Evolutionary conservation across 352 stramenopile genomes (phyloP), one percentile per base, ranked within the genome.

Genomic region (Pelagophyceae sp.): DNA sequence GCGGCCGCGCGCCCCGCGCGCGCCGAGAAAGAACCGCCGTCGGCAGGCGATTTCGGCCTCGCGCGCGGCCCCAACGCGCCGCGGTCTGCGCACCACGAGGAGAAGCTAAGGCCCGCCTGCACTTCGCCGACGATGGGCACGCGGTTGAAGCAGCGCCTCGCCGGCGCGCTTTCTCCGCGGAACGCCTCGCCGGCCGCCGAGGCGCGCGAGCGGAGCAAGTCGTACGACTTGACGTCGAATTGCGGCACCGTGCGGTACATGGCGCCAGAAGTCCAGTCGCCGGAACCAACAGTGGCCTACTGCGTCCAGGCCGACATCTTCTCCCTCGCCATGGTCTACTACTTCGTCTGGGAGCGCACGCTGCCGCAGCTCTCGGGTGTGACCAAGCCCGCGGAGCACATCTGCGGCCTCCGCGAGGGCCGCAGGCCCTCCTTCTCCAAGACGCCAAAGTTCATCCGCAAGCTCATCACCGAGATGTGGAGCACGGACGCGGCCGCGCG

Each of bases 271-370:
- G 58, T 67, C 15, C 5, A n/a, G 5, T 67, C 58, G 23, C 5
- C 58, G 5, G 5, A 67, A 11, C 11, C 23, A 6, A 67, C 23
- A 27, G 15, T 27, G 23, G 31, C 58, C 15, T 67, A 67, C 27
- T 31, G 11, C 23, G 31, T 33, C 58, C 5, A 15, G 15, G 58
- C 58, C 58, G 58, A 67, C 58, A 67, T 67, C 58, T 67, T 67
- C 58, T 67, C 58, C 58, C 58, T 67, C 58, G 58, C 58, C 58
- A n/a, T 67, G 58, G 58, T 67, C 23, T 67, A 31, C 29, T 67
- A 67, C 58, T 67, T 67, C 58, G 58, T 67, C 58, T 67, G 58
- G 58, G 58, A 67, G 58, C 58, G 27, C 15, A 11, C 5, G 58
- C 29, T 67, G 15, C 58, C 58, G 15, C 23, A n/a, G 23, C 5